Percentiles rank a stretch among this genome's conserved stretches.
phyloP scores from a whole-genome alignment of 75 land plant genomes.

The Picea glauca region DNA sequence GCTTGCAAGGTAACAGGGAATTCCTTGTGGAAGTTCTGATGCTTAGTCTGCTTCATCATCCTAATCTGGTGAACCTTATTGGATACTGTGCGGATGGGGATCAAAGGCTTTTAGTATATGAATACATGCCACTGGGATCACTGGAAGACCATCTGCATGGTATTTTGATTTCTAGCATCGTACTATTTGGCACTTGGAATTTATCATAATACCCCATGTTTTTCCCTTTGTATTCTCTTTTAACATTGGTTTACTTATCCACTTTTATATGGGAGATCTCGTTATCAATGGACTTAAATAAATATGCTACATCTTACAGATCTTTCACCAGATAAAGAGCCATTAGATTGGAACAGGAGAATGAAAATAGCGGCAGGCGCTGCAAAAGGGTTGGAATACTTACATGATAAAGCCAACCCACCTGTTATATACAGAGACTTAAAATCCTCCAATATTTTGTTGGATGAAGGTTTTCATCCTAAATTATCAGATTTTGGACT shows the following conservation, averaged over 20 bases:
- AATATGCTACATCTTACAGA: conserved; percentile 7
- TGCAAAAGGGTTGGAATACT: conserved; percentile 19
- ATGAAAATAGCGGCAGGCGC: conserved; percentile 10
- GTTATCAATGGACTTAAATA: not conserved
- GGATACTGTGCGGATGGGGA: conserved; percentile 59
- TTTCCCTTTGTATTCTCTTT: no score
- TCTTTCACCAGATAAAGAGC: conserved; percentile 20
- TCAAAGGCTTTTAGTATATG: conserved; percentile 42
- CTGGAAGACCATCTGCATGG: conserved; percentile 55
- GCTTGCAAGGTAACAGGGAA: conserved; percentile 49
- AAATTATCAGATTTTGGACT: conserved; percentile 25
- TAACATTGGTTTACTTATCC: not conserved
- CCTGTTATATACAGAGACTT: conserved; percentile 23
- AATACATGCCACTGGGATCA: conserved; percentile 48
- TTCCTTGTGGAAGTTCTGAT: conserved; percentile 47
- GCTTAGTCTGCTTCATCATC: conserved; percentile 49
- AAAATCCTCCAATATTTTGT: conserved; percentile 22
- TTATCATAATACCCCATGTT: no score
- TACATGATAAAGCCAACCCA: conserved; percentile 25
- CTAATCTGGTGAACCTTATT: conserved; percentile 42
- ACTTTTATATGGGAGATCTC: not conserved
- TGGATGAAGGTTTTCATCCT: conserved; percentile 23
- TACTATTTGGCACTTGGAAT: no score
- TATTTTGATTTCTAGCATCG: not conserved
- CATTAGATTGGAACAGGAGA: conserved; percentile 17